Percentiles rank a stretch among this genome's conserved stretches.
Evolutionary conservation across 768 basidiomycete species (phyloP).

Genomic region (Hebeloma cylindrosporum): DNA sequence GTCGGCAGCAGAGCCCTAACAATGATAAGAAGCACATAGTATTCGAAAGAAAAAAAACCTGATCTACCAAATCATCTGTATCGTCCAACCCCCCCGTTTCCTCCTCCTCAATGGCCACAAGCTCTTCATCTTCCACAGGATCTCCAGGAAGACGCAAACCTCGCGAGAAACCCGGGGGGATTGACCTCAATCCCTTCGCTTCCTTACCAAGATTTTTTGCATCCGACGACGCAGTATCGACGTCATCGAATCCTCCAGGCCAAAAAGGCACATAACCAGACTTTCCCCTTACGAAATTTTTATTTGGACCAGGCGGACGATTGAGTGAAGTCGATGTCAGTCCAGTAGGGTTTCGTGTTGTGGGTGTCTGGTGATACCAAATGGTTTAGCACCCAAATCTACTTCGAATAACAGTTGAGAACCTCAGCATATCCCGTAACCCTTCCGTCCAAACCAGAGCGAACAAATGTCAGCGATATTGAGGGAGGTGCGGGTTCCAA

Average conservation of each 20-base stretch:
- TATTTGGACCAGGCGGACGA: slow-evolving; percentile 76
- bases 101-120: slow-evolving; percentile 34
- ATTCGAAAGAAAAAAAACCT: neutral
- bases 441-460: slow-evolving; percentile 76
- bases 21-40: neutral
- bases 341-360: slow-evolving; percentile 59
- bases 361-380: slow-evolving; percentile 47
- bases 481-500: slow-evolving; percentile 72
- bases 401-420: too few relatives aligned
- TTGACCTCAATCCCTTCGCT: slow-evolving; percentile 54
- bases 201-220: slow-evolving; percentile 28
- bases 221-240: slow-evolving; percentile 34
- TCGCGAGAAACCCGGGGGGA: slow-evolving; percentile 82
- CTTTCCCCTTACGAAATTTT: slow-evolving; percentile 91
- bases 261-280: slow-evolving; percentile 91
- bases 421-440: slow-evolving; percentile 85
- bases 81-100: slow-evolving; percentile 24
- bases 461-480: slow-evolving; percentile 69
- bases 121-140: slow-evolving; percentile 44
- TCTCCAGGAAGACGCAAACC: slow-evolving; percentile 74
- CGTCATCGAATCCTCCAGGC: slow-evolving; percentile 88
- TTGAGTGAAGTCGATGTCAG: slow-evolving; percentile 84
- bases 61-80: slow-evolving; percentile 21
- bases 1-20: slow-evolving; percentile 12
- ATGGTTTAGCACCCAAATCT: too few relatives aligned